Evolutionary conservation across 495 filamentous ascomycete species (phyloP), one percentile per base, ranked within the genome.

Genomic region (Aspergillus bertholletiae): DNA sequence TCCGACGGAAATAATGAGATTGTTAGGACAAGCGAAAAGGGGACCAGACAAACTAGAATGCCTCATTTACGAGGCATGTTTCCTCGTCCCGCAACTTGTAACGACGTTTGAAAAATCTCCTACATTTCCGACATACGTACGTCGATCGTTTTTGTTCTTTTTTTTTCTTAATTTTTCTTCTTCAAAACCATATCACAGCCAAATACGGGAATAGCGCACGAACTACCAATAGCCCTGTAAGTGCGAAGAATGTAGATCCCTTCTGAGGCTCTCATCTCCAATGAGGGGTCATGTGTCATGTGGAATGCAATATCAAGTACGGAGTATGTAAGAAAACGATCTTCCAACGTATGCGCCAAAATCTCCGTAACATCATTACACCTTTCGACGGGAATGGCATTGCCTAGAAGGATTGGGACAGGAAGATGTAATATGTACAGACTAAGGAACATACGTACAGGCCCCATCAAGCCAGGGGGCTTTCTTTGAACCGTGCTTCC

Each of bases 401-500:
- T 39, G 17, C 13, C n/a, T 22, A 23, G 13, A 32, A 58, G 27
- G n/a, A n/a, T n/a, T 44, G 50, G 49, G 28, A 45, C 40, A 49
- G 30, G 13, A 3, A n/a, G n/a, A n/a, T n/a, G n/a, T 32, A 37
- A 1, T 11, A 13, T 11, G 30, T 40, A 18, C 20, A 5, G 18
- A 21, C 37, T 40, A n/a, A 2, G 12, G 8, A 32, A 49, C 46
- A 35, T 49, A 49, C 46, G 20, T 49, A 21, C 17, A 53, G 23
- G 18, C 39, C 51, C 51, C 41, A 23, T 53, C 47, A 47, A 49
- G 54, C 39, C 50, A 40, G 51, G 58, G 58, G 58, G 49, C 58
- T 57, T 41, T 47, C 30, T 27, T 44, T 61, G 59, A 53, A 57
- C 59, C 59, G 59, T 61, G 59, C 59, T 57, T 41, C 41, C 51